Evolutionary conservation across 176 grass and related monocot genomes (phyloP).

Genomic region (Triticum urartu): DNA sequence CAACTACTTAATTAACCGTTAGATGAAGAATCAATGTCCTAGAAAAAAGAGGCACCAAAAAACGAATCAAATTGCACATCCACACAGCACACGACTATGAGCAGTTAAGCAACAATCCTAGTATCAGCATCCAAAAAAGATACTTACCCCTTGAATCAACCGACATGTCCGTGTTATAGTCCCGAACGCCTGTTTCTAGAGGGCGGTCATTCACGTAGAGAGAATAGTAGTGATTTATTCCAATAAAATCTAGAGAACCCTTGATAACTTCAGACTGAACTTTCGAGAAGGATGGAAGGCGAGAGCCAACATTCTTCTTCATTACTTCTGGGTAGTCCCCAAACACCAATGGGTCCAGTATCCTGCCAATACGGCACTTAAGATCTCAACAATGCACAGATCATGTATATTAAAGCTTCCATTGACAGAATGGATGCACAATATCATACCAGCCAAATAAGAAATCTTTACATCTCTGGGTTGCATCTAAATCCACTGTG

Average conservation of each 20-base stretch:
- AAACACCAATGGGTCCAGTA: slow-evolving; percentile 39
- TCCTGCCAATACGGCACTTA: slow-evolving; percentile 17
- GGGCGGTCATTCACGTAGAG: slow-evolving; percentile 25
- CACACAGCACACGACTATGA: too few relatives aligned
- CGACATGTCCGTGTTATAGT: background rate
- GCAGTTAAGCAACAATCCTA: background rate
- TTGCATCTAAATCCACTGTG: slow-evolving; percentile 39
- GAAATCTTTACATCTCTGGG: slow-evolving; percentile 39
- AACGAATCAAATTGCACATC: background rate
- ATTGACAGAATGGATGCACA: background rate
- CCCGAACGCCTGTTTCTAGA: background rate
- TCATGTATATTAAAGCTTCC: background rate
- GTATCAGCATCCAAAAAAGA: background rate
- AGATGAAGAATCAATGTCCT: too few relatives aligned
- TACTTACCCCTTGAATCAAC: background rate
- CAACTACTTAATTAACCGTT: too few relatives aligned
- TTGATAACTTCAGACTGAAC: slow-evolving; percentile 38
- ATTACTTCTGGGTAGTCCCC: slow-evolving; percentile 55
- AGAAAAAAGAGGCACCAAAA: too few relatives aligned
- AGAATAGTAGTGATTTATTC: slow-evolving; percentile 58
- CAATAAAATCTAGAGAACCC: slow-evolving; percentile 48
- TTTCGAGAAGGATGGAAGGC: slow-evolving; percentile 40
- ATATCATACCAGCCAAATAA: slow-evolving; percentile 45
- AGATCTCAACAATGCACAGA: background rate
- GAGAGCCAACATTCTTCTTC: slow-evolving; percentile 34